Conservation (phyloP, 495 filamentous ascomycete genomes). For the Trichoderma asperelloides region DNA sequence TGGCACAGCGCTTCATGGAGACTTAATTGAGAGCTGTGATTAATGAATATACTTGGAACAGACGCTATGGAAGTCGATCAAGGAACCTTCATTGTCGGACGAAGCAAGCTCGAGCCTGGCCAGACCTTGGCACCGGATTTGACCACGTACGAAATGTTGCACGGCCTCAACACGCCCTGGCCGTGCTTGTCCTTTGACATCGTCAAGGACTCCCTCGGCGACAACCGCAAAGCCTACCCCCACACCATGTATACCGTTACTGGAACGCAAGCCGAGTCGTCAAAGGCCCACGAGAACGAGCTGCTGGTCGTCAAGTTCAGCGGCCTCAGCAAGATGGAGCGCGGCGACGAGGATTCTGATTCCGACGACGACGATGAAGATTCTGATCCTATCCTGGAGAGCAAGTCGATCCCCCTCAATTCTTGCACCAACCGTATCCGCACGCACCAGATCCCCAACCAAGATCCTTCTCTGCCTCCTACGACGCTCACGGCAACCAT, state of each 20-base stretch:
- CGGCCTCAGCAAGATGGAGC: slow-evolving; percentile 76
- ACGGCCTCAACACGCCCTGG: slow-evolving; percentile 86
- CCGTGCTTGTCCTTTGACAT: slow-evolving; percentile 96
- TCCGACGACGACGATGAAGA: slow-evolving; percentile 71
- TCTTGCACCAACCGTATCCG: slow-evolving; percentile 91
- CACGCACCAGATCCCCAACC: slow-evolving; percentile 61
- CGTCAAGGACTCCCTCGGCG: slow-evolving; percentile 76
- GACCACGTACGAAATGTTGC: slow-evolving; percentile 92
- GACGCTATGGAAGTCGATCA: slow-evolving; percentile 83
- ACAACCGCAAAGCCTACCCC: slow-evolving; percentile 82
- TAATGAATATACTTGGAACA: slow-evolving; percentile 20
- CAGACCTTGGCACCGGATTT: slow-evolving; percentile 85
- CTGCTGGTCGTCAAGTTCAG: slow-evolving; percentile 94
- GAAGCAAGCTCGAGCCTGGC: slow-evolving; percentile 75
- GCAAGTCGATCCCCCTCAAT: slow-evolving; percentile 71
- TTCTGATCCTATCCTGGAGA: slow-evolving; percentile 88
- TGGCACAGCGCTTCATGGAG: not conserved
- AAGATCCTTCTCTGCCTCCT: slow-evolving; percentile 58
- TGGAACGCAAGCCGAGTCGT: slow-evolving; percentile 80
- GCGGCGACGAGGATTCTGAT: slow-evolving; percentile 49
- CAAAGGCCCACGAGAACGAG: slow-evolving; percentile 73
- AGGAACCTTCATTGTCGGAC: slow-evolving; percentile 80
- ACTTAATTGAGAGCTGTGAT: slow-evolving; percentile 6
- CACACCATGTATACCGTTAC: slow-evolving; percentile 89
- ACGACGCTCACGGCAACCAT: slow-evolving; percentile 83